Conservation (phyloP, 257 asterid species). For the Fraxinus pennsylvanica region DNA sequence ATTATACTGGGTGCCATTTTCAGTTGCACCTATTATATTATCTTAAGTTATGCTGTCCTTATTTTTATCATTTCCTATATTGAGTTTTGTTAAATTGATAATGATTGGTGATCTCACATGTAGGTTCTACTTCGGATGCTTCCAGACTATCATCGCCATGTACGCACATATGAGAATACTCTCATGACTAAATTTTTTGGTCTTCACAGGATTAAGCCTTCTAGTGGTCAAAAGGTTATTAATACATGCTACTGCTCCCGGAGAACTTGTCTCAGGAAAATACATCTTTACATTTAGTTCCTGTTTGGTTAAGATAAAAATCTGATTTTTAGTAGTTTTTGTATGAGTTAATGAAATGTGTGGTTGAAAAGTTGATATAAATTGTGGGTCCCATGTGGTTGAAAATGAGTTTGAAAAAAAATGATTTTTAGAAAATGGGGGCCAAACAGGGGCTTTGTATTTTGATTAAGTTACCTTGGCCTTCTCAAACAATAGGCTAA, state of each 20-base stretch:
- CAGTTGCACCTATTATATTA: conserved; percentile 7
- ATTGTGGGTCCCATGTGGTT: no score
- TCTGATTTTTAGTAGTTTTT: no score
- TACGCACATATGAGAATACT: conserved; percentile 75
- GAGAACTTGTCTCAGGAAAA: conserved; percentile 2
- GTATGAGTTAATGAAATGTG: no score
- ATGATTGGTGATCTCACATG: conserved; percentile 31
- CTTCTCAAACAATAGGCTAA: conserved; percentile 11
- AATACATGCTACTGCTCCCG: conserved; percentile 22
- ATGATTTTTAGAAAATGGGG: no score
- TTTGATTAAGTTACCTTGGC: conserved; percentile 14
- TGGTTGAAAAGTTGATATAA: no score
- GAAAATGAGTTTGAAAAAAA: no score
- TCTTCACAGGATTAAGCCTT: conserved; percentile 95
- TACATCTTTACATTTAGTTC: neutral
- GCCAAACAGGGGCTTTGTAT: neutral
- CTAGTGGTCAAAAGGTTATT: conserved; percentile 87
- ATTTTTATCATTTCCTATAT: neutral
- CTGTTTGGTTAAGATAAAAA: no score
- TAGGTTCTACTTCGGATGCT: conserved; percentile 95
- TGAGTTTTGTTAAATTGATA: conserved; percentile 16
- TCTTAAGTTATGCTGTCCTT: neutral
- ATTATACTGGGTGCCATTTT: neutral
- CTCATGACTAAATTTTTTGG: conserved; percentile 94
- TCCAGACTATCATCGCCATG: conserved; percentile 84